These are phyloP conservation scores for Penicillium capsulatum DNA, from an alignment of 2,329 filamentous ascomycete genomes.

Conservation along the genomic window DNA sequence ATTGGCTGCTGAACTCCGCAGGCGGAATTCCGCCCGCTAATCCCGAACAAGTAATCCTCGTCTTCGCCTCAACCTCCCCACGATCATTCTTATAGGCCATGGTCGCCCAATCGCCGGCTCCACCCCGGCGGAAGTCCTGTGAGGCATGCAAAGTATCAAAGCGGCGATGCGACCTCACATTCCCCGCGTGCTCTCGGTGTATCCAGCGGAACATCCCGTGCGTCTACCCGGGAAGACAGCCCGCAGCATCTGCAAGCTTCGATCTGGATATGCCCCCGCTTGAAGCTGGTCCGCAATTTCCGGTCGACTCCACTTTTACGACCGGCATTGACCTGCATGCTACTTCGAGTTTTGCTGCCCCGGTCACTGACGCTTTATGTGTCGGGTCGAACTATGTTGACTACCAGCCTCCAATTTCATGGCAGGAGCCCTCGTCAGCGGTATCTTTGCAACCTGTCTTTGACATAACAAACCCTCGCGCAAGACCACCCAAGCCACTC, in stretches of 20 bases:
- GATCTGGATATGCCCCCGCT: neutral
- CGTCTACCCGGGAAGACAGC: slow-evolving; percentile 40
- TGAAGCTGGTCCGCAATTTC: neutral
- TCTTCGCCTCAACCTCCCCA: neutral
- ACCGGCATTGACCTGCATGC: neutral
- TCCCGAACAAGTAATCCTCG: slow-evolving; percentile 1
- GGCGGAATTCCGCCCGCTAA: slow-evolving; percentile 20
- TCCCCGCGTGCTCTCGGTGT: slow-evolving; percentile 54
- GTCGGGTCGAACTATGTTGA: neutral
- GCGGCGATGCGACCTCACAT: slow-evolving; percentile 52
- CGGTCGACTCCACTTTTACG: neutral
- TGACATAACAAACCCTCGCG: slow-evolving; percentile 5
- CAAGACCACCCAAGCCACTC: slow-evolving; percentile 9
- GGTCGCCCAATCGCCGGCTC: slow-evolving; percentile 43
- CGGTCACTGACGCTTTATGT: neutral
- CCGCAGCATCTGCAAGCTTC: slow-evolving; percentile 1
- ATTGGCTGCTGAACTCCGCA: slow-evolving; percentile 7
- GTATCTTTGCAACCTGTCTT: slow-evolving; percentile 3
- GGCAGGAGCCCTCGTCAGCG: neutral
- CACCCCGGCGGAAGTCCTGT: slow-evolving; percentile 52
- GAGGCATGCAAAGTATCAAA: slow-evolving; percentile 55
- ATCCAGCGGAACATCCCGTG: slow-evolving; percentile 47
- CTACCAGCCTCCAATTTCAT: neutral
- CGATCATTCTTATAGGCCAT: neutral
- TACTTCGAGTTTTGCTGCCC: too few species aligned